Percentiles rank a stretch among this genome's conserved stretches.
Evolutionary conservation across 208 protist genomes (phyloP).

Genomic region (Naegleria gruberi): DNA sequence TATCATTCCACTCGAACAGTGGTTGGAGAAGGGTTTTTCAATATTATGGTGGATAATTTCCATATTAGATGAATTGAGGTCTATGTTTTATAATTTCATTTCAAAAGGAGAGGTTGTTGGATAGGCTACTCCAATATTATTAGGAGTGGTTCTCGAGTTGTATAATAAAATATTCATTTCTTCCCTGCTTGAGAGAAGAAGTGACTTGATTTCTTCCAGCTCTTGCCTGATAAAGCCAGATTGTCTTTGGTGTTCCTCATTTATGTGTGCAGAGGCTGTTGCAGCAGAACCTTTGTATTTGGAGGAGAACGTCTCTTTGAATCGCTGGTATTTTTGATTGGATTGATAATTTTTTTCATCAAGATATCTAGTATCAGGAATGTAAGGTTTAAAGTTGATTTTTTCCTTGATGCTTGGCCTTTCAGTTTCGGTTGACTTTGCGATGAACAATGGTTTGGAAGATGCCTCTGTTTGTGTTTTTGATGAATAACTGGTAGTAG

Average conservation of each 20-base stretch:
- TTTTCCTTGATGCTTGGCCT: not conserved
- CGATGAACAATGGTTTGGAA: too few species aligned
- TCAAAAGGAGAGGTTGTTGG: too few species aligned
- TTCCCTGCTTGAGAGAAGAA: not conserved
- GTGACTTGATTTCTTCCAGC: not conserved
- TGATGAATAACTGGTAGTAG: not conserved
- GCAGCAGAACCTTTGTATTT: not conserved
- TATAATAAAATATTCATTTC: not conserved
- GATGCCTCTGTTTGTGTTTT: too few species aligned
- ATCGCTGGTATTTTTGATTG: not conserved
- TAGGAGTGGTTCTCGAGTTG: not conserved
- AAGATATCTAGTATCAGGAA: not conserved
- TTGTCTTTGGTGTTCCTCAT: not conserved
- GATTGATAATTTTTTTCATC: not conserved
- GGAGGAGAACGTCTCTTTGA: not conserved
- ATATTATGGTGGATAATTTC: too few species aligned
- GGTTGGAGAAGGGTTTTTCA: too few species aligned
- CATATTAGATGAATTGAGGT: too few species aligned
- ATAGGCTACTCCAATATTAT: too few species aligned
- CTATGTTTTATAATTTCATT: too few species aligned
- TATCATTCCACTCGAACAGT: too few species aligned
- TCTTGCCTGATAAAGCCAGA: not conserved
- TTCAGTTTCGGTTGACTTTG: too few species aligned
- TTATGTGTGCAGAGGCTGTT: not conserved
- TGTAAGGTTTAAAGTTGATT: not conserved